These are phyloP conservation scores for Umbellularia californica DNA, from an alignment of 164 flowering plant species.

Conservation along the genomic window DNA sequence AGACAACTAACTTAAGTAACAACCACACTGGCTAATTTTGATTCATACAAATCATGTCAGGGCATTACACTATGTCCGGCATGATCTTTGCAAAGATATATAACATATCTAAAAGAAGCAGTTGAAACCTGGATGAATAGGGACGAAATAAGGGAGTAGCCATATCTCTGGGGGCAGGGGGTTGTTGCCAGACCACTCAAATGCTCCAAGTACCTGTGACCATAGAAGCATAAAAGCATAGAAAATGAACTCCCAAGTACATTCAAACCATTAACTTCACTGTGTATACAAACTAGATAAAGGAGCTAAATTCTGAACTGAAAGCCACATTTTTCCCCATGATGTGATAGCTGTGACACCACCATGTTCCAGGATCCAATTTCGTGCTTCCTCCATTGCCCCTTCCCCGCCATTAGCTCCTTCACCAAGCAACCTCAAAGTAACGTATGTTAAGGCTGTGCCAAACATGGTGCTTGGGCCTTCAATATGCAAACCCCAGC, in stretches of 20 bases:
- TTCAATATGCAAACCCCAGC: constrained; percentile 84
- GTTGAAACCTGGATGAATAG: constrained; percentile 52
- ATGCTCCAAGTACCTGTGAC: constrained; percentile 55
- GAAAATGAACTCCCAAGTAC: neutral
- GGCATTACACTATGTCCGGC: neutral
- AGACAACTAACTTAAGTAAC: neutral
- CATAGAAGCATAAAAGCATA: neutral
- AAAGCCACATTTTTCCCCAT: constrained; percentile 69
- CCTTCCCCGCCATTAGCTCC: constrained; percentile 36
- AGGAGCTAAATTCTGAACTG: constrained; percentile 26
- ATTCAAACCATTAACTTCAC: neutral
- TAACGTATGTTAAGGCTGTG: constrained; percentile 47
- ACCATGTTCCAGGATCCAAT: constrained; percentile 64
- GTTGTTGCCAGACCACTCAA: constrained; percentile 64
- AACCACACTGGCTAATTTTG: neutral
- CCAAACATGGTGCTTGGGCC: constrained; percentile 72
- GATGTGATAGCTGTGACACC: constrained; percentile 44
- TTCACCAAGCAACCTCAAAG: constrained; percentile 62
- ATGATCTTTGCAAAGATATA: neutral
- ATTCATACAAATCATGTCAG: neutral
- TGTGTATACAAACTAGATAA: neutral
- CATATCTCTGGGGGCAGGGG: constrained; percentile 70
- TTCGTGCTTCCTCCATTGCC: constrained; percentile 38
- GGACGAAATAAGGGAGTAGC: constrained; percentile 43
- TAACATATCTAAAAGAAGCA: neutral